These are phyloP conservation scores for Aquilaria yunnanensis DNA, from an alignment of 345 rosid genomes.

Conservation along the genomic window DNA sequence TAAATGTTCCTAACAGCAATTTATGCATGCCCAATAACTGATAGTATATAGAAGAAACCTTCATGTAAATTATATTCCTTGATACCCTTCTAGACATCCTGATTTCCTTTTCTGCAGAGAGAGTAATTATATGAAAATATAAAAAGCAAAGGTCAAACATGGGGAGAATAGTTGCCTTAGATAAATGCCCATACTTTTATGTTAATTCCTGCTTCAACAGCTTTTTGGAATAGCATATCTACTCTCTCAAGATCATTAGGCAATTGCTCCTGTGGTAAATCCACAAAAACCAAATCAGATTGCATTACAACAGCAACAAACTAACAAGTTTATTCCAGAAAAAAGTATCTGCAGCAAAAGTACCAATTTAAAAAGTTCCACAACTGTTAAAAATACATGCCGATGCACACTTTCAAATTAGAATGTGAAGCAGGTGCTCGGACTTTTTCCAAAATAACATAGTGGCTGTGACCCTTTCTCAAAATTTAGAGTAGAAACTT, in stretches of 20 bases:
- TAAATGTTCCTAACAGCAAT: no score
- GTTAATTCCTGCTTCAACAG: constrained; percentile 59
- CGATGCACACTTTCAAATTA: no score
- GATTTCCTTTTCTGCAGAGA: no score
- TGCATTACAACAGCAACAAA: not conserved
- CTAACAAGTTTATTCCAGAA: not conserved
- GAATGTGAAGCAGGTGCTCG: no score
- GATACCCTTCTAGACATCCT: no score
- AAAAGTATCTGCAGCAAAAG: not conserved
- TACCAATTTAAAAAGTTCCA: not conserved
- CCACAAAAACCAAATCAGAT: constrained; percentile 3
- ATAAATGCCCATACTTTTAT: constrained; percentile 52
- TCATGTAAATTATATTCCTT: no score
- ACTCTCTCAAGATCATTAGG: constrained; percentile 80
- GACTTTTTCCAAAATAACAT: no score
- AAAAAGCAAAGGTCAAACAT: not conserved
- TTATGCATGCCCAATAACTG: no score
- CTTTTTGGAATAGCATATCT: constrained; percentile 68
- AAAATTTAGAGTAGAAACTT: no score
- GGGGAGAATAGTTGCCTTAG: constrained; percentile 1
- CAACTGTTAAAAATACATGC: constrained; percentile 1
- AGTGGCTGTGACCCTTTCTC: no score
- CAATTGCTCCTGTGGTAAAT: constrained; percentile 68
- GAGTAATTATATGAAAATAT: no score
- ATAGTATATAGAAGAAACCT: no score